A percentile compares a stretch with the other conserved stretches of the same genome.
Conservation (phyloP, 2,329 filamentous ascomycete genomes). For the Aureobasidium melanogenum region DNA sequence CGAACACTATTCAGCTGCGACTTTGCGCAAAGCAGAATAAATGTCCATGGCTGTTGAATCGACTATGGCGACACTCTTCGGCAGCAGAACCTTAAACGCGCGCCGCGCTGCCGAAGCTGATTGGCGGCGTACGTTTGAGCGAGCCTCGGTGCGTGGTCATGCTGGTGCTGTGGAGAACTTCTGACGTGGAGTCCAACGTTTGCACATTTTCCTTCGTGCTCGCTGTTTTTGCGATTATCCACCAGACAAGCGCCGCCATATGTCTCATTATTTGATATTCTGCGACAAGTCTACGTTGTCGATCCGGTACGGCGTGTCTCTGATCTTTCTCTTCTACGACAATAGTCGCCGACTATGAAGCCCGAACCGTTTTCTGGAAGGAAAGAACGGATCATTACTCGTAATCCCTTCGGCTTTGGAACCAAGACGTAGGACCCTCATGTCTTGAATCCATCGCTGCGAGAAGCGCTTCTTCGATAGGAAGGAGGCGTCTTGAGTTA, state of each 20-base stretch:
- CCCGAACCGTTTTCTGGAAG: not conserved
- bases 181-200: not conserved
- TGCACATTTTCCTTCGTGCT: not conserved
- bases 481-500: not conserved
- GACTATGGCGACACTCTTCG: not conserved
- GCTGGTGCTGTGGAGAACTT: not conserved
- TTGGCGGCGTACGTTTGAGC: not conserved
- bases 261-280: constrained; percentile 10
- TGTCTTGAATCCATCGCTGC: constrained; percentile 1
- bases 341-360: not conserved
- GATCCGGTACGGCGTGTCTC: not conserved
- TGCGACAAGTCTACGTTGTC: constrained; percentile 10
- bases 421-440: not conserved
- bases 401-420: not conserved
- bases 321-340: not conserved
- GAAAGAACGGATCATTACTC: not conserved
- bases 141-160: not conserved
- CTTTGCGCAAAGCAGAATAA: not conserved
- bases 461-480: not conserved
- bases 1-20: not conserved
- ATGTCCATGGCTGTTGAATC: not conserved
- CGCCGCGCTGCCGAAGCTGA: not conserved
- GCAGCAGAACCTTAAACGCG: constrained; percentile 4
- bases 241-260: not conserved
- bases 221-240: not conserved